Conservation (phyloP, 176 grass and related monocot genomes). For the Eragrostis curvula region DNA sequence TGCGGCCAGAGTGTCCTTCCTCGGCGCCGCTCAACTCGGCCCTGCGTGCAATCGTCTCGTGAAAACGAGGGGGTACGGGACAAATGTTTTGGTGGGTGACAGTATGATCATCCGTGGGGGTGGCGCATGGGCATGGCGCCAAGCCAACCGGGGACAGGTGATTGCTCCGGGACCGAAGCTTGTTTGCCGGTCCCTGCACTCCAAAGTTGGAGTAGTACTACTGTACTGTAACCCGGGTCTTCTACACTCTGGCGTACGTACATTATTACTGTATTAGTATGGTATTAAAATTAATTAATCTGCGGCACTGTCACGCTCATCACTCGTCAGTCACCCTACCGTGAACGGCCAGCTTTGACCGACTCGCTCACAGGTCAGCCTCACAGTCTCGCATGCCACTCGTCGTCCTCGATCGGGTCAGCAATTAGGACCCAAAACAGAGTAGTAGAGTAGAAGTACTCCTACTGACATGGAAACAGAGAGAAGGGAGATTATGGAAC, state of each 20-base stretch:
- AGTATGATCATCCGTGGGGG: background rate
- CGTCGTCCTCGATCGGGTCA: background rate
- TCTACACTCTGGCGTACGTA: too few species aligned
- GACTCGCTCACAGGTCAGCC: background rate
- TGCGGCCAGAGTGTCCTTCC: background rate
- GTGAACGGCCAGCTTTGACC: background rate
- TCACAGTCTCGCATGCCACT: background rate
- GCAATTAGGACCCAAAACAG: background rate
- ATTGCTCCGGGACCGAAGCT: background rate
- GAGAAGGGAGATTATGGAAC: background rate
- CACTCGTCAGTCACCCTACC: background rate
- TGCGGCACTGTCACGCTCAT: background rate
- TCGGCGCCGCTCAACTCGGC: background rate
- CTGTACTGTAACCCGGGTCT: background rate
- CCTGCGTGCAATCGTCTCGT: background rate
- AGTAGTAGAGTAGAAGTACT: background rate
- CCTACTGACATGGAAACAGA: conserved; percentile 1
- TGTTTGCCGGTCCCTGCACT: background rate
- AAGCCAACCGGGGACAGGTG: background rate
- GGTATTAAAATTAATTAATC: background rate
- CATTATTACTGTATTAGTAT: too few species aligned
- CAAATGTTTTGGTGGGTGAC: background rate
- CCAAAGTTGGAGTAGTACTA: background rate
- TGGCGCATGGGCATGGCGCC: background rate
- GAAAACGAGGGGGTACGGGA: background rate